Base-by-base conservation (phyloP, 208 protist genomes). In the Leishmania braziliensis region DNA sequence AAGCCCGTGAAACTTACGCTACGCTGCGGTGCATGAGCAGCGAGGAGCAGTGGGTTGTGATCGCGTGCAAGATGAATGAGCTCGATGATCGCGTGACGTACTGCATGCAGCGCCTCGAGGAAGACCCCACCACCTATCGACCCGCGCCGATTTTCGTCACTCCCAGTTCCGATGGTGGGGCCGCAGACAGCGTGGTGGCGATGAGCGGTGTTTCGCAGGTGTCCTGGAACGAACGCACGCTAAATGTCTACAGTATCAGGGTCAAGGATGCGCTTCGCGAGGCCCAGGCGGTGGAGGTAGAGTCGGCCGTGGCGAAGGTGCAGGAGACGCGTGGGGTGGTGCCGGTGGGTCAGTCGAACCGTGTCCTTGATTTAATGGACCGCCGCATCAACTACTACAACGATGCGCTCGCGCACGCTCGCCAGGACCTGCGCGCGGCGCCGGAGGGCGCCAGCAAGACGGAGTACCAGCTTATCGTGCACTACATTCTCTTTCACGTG, bases 201-300 rank as follows among this genome's bases (percentile, higher is more conserved):
- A 29, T 60, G 50, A 43, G 78, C 39, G 82, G 79, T n/a, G 65
- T 79, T 18, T 87, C 89, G 60, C 85, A 87, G 62, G 78, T 97
- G 66, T 75, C 86, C 75, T 97, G 94, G 92, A 95, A 96, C 84
- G 89, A 87, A 14, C 88, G 90, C n/a, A 80, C 83, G 77, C 84
- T 97, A 71, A 82, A 72, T 65, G 85, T 97, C 33, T 80, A 84
- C 58, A 96, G 86, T 76, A 93, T 95, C 65, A 90, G 90, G 70
- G 94, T 97, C 63, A 90, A 90, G 77, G 94, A 97, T 26, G 90
- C 94, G n/a, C 85, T 96, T 43, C 94, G 94, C 56, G 92, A 94
- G 83, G 90, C 87, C 29, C 88, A 88, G 53, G 60, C 77, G 26
- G 85, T 95, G 66, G 82, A 90, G 66, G 85, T 94, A 62, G 91